A percentile compares a stretch with the other conserved stretches of the same genome.
phyloP scores from a whole-genome alignment of 2,329 filamentous ascomycete species.

The Apiospora koreana region DNA sequence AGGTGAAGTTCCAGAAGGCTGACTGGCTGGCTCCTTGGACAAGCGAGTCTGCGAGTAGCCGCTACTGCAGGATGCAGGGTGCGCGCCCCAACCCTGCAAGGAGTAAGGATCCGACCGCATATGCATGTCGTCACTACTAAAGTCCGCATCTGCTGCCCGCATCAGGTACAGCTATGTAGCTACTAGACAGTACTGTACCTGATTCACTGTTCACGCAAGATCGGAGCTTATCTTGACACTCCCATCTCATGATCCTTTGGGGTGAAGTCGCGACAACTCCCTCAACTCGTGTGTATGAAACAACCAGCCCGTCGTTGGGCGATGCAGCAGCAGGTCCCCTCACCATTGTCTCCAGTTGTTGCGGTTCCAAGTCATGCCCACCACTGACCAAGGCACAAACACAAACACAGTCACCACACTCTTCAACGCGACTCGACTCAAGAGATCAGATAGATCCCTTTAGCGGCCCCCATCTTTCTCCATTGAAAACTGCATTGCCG shows the following conservation, averaged over 20 bases:
- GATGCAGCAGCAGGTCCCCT: background rate
- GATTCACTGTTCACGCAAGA: background rate
- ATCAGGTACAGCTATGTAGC: background rate
- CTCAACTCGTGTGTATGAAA: background rate
- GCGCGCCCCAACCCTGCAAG: too few species aligned
- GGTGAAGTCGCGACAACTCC: background rate
- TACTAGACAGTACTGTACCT: background rate
- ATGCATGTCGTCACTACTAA: background rate
- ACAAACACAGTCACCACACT: too few species aligned
- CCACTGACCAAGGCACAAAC: background rate
- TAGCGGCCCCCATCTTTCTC: too few species aligned
- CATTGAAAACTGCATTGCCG: too few species aligned
- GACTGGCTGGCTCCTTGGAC: too few species aligned
- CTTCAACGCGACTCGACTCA: too few species aligned
- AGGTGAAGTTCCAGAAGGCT: too few species aligned
- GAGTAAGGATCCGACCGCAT: too few species aligned
- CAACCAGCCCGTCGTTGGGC: background rate
- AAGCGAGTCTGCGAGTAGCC: too few species aligned
- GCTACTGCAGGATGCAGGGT: background rate
- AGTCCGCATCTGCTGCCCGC: background rate
- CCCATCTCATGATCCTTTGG: too few species aligned
- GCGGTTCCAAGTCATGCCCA: background rate
- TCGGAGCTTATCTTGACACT: background rate
- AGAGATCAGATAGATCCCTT: too few species aligned
- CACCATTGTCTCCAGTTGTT: background rate